Evolutionary conservation across 768 basidiomycete species (phyloP), one percentile per base, ranked within the genome.

Genomic region (Russula vinacea): DNA sequence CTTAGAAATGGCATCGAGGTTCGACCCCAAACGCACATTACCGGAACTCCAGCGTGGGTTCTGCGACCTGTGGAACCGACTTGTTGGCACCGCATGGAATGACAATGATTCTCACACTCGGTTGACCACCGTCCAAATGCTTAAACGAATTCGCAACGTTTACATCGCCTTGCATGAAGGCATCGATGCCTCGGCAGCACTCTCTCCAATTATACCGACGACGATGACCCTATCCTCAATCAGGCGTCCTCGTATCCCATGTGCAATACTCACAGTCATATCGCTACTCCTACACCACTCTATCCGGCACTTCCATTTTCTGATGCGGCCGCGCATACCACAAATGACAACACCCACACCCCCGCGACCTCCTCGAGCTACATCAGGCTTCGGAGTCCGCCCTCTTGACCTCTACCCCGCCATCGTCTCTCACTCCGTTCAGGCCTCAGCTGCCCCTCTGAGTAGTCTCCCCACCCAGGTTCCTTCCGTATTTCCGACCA

Each of bases 51-150:
- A 50, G 56, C 47, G 22, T 35, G 26, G 32, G 22, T 62, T 57
- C 51, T 57, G 55, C 16, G 26, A 22, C 17, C 33, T 62, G 11
- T 62, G 56, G 62, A 62, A 62, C 47, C 29, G 19, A 51, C 55
- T 56, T 6, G 56, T 62, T 37, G 29, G 50, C 39, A n/a, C 11
- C 17, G 29, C 37, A 16, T 29, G 13, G 10, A 35, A 50, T 10
- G 7, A n/a, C 37, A 39, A 44, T 16, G 40, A 44, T n/a, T 13
- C 6, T 13, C 32, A 51, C 39, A 51, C 32, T 8, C 11, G 17
- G 22, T 32, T 14, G 13, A 51, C n/a, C 19, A 13, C 45, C 14
- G 17, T 33, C 29, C 29, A 1, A 5, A 33, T 51, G n/a, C 39
- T 62, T 10, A 42, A 33, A 50, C 62, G 55, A 49, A 50, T 62